Percentiles rank a stretch among this genome's conserved stretches.
Evolutionary conservation across 78 protist species (phyloP).

Genomic region (Dictyostelium capitatum): DNA sequence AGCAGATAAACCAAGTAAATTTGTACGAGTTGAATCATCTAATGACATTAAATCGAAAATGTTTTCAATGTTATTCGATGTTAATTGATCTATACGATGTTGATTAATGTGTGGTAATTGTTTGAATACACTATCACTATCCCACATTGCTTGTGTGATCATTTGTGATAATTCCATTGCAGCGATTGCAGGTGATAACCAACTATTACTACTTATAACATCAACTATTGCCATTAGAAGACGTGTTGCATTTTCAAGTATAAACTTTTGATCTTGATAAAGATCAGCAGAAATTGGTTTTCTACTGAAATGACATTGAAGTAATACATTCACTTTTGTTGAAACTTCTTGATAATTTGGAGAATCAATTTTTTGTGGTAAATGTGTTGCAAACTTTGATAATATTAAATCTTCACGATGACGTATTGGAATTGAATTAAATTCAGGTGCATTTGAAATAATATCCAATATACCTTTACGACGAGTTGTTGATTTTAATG

Average conservation of each 20-base stretch:
- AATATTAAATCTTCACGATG: conserved; percentile 93
- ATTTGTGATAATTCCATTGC: conserved; percentile 98
- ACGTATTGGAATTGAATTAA: conserved; percentile 92
- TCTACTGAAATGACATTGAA: conserved; percentile 93
- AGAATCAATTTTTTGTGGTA: conserved; percentile 85
- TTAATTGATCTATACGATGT: conserved; percentile 62
- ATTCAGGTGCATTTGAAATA: conserved; percentile 93
- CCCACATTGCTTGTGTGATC: conserved; percentile 93
- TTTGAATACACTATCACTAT: conserved; percentile 41
- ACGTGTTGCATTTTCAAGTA: conserved; percentile 92
- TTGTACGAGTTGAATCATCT: conserved; percentile 89
- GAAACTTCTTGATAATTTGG: conserved; percentile 84
- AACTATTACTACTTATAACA: conserved; percentile 88
- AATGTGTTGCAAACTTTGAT: conserved; percentile 81
- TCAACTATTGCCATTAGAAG: conserved; percentile 95
- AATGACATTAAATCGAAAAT: conserved; percentile 94
- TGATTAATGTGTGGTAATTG: conserved; percentile 90
- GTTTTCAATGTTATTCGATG: conserved; percentile 67
- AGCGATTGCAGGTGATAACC: conserved; percentile 96
- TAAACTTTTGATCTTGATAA: conserved; percentile 93
- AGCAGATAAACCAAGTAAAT: conserved; percentile 68
- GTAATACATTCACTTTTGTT: conserved; percentile 92
- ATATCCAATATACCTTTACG: conserved; percentile 91
- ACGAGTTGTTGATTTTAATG: conserved; percentile 87
- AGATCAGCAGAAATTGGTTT: conserved; percentile 93